These are phyloP conservation scores for Fusarium devonianum DNA, from an alignment of 2,329 filamentous ascomycete genomes.

Conservation along the genomic window DNA sequence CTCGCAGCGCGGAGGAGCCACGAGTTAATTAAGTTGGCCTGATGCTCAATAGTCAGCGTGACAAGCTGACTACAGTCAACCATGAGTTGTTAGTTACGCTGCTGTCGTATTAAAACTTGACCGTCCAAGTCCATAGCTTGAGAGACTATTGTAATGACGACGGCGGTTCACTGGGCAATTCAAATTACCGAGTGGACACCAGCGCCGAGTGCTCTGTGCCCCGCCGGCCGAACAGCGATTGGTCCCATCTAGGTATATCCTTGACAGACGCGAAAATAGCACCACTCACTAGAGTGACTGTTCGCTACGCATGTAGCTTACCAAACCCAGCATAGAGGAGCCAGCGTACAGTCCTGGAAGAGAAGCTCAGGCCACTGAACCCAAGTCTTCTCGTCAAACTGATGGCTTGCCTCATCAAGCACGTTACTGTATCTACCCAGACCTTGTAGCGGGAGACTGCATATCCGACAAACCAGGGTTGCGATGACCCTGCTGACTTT, in stretches of 20 bases:
- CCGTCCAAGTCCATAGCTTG: conserved; percentile 8
- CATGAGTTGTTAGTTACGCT: conserved; percentile 15
- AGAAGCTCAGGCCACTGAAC: conserved; percentile 15
- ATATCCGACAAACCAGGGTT: conserved; percentile 34
- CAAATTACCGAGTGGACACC: conserved; percentile 17
- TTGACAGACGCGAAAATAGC: conserved; percentile 2
- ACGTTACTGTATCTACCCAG: conserved; percentile 5
- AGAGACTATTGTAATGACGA: conserved; percentile 19
- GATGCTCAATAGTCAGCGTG: conserved; percentile 9
- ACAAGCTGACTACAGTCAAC: neutral
- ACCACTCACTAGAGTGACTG: neutral
- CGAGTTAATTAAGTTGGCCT: neutral
- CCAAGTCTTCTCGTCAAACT: neutral
- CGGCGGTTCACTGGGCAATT: conserved; percentile 12
- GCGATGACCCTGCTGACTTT: conserved; percentile 11
- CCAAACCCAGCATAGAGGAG: neutral
- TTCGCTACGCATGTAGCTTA: neutral
- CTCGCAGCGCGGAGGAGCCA: too few species aligned
- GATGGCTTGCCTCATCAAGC: conserved; percentile 6
- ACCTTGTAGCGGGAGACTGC: conserved; percentile 33
- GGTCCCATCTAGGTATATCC: neutral
- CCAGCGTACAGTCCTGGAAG: conserved; percentile 5
- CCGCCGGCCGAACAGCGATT: conserved; percentile 18
- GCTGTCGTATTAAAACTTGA: conserved; percentile 6
- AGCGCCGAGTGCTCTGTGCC: conserved; percentile 7